Percentiles rank a stretch among this genome's conserved stretches.
Conservation (phyloP, 1,139 yeast species). For the Tardiomyces depauwii region DNA sequence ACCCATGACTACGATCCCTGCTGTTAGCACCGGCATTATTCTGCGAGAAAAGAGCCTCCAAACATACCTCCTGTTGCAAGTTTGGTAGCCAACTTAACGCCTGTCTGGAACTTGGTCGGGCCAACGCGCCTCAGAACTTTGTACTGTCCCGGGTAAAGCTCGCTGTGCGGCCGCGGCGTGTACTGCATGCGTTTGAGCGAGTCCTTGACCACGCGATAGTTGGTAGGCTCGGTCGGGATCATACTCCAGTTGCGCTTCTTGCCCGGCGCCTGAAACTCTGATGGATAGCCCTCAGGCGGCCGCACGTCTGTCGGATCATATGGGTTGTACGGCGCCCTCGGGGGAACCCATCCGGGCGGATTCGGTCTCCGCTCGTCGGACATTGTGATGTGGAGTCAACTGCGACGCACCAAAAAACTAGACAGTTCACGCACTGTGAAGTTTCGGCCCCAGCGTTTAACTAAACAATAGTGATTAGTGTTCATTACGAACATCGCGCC, state of each 20-base stretch:
- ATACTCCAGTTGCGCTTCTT: conserved; percentile 37
- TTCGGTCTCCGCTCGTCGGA: conserved; percentile 51
- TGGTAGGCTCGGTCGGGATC: conserved; percentile 58
- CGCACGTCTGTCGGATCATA: conserved; percentile 67
- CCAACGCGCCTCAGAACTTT: conserved; percentile 57
- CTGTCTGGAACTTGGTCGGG: conserved; percentile 42
- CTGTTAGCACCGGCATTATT: conserved; percentile 35
- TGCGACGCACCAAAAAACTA: not conserved
- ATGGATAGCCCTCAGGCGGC: conserved; percentile 79
- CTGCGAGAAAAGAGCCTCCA: not conserved
- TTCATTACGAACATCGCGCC: no score
- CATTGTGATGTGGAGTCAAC: not conserved
- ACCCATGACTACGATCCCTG: conserved; percentile 38
- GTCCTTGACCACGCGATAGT: conserved; percentile 57
- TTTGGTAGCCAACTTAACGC: conserved; percentile 17
- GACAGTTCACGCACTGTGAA: not conserved
- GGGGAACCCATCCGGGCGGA: conserved; percentile 76
- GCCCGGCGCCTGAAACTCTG: conserved; percentile 42
- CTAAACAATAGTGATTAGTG: no score
- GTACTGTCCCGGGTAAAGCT: conserved; percentile 67
- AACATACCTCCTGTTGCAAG: conserved; percentile 5
- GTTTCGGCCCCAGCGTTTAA: not conserved
- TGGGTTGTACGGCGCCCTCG: conserved; percentile 77
- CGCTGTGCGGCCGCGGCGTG: conserved; percentile 69
- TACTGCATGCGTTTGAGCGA: conserved; percentile 65